phyloP scores from a whole-genome alignment of 1,284 basidiomycete species.

The Vanrija humicola region DNA sequence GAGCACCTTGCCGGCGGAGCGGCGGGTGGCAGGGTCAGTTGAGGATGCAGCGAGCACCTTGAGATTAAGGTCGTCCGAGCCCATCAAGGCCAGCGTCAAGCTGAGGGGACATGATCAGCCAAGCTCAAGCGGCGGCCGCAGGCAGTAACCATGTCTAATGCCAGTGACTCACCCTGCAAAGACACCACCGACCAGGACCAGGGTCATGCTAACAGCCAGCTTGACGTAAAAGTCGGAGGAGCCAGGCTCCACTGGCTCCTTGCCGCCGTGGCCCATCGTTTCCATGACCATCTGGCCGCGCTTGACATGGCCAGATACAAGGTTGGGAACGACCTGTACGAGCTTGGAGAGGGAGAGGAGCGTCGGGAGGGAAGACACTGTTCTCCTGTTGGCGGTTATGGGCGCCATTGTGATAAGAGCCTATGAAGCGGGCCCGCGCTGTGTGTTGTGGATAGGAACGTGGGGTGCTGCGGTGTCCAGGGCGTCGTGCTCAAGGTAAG shows the following conservation, averaged over 20 bases:
- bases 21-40: conserved; percentile 62
- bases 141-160: neutral
- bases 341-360: conserved; percentile 39
- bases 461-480: no score
- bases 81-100: conserved; percentile 88
- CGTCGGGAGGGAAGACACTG: conserved; percentile 26
- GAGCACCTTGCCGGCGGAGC: conserved; percentile 71
- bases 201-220: conserved; percentile 59
- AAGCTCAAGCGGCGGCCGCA: no score
- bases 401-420: conserved; percentile 16
- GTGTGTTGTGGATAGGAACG: no score
- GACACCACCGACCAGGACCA: conserved; percentile 75
- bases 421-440: no score
- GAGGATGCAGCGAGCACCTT: conserved; percentile 79
- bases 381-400: conserved; percentile 4
- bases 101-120: conserved; percentile 24
- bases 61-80: conserved; percentile 86
- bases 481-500: no score
- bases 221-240: conserved; percentile 57
- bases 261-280: conserved; percentile 25
- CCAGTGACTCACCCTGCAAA: conserved; percentile 70
- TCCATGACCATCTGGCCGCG: neutral
- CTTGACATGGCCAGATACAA: conserved; percentile 3
- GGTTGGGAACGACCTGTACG: conserved; percentile 25
- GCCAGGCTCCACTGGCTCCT: conserved; percentile 39